Conservation (phyloP, 805 yeast genomes). For the Candida dendrica region DNA sequence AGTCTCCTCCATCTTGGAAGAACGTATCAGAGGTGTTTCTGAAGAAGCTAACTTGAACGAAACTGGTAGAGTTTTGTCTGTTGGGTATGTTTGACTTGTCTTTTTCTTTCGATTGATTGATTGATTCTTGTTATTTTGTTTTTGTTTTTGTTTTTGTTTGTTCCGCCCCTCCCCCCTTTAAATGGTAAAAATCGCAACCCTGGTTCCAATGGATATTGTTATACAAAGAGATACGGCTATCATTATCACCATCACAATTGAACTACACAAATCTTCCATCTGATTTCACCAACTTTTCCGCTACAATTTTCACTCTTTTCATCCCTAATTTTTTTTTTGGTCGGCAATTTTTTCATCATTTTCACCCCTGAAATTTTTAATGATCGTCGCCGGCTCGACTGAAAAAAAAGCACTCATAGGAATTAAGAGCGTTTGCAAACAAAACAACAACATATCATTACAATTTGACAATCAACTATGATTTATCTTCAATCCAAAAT, state of each 20-base stretch:
- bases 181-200: too few species aligned
- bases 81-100: slow-evolving; percentile 62
- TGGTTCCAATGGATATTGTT: too few species aligned
- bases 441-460: too few species aligned
- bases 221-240: too few species aligned
- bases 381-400: background rate
- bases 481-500: too few species aligned
- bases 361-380: slow-evolving; percentile 10
- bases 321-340: background rate
- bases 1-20: slow-evolving; percentile 97
- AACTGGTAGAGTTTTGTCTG: slow-evolving; percentile 98
- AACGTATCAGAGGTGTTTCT: slow-evolving; percentile 98
- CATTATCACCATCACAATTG: too few species aligned
- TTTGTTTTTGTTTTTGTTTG: background rate
- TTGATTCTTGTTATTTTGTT: too few species aligned
- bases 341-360: background rate
- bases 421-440: background rate
- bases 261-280: background rate
- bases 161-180: background rate
- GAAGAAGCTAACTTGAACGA: slow-evolving; percentile 97
- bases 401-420: background rate
- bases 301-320: background rate
- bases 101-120: background rate
- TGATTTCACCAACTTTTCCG: background rate
- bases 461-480: too few species aligned